Evolutionary conservation across 1,139 yeast genomes (phyloP).

Genomic region (Wickerhamomyces sp.): DNA sequence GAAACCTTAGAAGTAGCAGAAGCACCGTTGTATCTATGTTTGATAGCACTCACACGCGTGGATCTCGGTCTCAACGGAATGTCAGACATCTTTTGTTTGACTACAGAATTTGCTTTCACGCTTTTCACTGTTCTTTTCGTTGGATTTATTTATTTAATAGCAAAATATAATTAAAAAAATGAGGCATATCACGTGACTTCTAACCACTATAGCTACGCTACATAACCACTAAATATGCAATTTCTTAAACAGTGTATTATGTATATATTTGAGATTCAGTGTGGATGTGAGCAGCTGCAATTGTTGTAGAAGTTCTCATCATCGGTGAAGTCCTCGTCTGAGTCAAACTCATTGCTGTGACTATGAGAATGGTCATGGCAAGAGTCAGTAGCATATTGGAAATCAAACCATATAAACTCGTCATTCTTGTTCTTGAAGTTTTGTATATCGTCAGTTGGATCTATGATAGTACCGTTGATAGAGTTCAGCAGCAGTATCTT

Average conservation of each 20-base stretch:
- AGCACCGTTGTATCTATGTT: conserved; percentile 1
- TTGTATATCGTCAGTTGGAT: conserved; percentile 12
- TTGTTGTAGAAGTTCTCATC: conserved; percentile 22
- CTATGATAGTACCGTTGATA: conserved; percentile 12
- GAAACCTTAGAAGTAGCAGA: conserved; percentile 2
- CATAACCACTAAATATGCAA: no score
- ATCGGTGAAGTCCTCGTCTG: conserved; percentile 20
- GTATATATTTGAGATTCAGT: neutral
- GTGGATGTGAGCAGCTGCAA: conserved; percentile 22
- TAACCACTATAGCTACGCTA: no score
- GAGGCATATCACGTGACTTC: no score
- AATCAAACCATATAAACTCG: conserved; percentile 14
- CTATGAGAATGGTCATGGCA: conserved; percentile 2
- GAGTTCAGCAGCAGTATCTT: conserved; percentile 18
- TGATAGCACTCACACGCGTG: conserved; percentile 11
- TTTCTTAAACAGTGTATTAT: neutral
- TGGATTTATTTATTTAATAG: neutral
- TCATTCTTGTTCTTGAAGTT: conserved; percentile 12
- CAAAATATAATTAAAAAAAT: no score
- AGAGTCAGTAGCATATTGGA: conserved; percentile 10
- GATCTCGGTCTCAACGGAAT: conserved; percentile 18
- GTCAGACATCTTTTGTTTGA: conserved; percentile 1
- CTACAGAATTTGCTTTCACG: neutral
- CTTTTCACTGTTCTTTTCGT: neutral
- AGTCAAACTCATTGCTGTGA: conserved; percentile 9